A percentile compares a stretch with the other conserved stretches of the same genome.
These are phyloP conservation scores for Cladorrhinum sp. DNA, from an alignment of 2,329 filamentous ascomycete species.

Conservation along the genomic window DNA sequence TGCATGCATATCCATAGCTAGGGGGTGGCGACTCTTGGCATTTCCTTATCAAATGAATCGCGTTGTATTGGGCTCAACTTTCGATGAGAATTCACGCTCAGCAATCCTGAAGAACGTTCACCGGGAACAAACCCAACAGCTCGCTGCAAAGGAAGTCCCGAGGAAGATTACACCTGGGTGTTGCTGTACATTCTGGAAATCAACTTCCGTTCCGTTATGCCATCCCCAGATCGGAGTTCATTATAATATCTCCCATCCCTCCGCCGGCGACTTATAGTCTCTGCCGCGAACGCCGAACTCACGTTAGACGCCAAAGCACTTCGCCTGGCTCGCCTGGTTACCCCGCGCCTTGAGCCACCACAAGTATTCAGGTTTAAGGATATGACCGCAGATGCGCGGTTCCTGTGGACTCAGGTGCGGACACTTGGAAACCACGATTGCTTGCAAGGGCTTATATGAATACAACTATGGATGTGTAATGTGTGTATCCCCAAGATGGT, in stretches of 20 bases:
- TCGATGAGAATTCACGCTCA: too few relatives aligned
- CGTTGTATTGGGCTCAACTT: conserved; percentile 1
- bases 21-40: conserved; percentile 18
- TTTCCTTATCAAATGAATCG: background rate
- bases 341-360: background rate
- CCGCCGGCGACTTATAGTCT: background rate
- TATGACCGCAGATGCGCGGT: background rate
- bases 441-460: background rate
- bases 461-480: background rate
- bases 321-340: background rate
- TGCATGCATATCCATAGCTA: background rate
- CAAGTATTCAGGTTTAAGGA: background rate
- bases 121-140: background rate
- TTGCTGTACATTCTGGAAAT: too few relatives aligned
- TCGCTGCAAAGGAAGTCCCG: background rate
- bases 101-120: background rate
- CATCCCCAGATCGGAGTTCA: background rate
- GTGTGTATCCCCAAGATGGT: too few relatives aligned
- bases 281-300: background rate
- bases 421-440: background rate
- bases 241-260: background rate
- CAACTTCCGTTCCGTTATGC: background rate
- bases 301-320: background rate
- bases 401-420: background rate
- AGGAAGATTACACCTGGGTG: too few relatives aligned